Evolutionary conservation across 768 basidiomycete species (phyloP).

Genomic region (Tylopilus sp.): DNA sequence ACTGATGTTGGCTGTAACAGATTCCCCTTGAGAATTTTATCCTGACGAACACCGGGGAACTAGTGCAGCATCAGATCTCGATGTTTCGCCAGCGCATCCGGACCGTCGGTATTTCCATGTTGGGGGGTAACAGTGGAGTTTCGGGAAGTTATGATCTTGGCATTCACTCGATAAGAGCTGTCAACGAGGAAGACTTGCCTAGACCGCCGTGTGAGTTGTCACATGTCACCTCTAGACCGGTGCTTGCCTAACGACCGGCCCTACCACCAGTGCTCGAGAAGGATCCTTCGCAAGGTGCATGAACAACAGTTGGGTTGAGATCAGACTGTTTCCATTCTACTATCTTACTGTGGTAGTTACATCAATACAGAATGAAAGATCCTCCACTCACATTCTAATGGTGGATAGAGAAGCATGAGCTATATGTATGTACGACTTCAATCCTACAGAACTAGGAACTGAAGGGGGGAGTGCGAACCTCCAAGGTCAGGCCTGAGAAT

Average conservation of each 20-base stretch:
- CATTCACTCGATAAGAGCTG: conserved; percentile 76
- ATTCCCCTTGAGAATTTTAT: conserved; percentile 80
- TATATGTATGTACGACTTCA: conserved; percentile 29
- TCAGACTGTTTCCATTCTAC: neutral
- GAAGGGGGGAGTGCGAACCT: conserved; percentile 1
- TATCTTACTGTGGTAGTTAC: neutral
- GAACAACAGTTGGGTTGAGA: conserved; percentile 1
- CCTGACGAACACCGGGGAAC: conserved; percentile 68
- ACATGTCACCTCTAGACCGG: neutral
- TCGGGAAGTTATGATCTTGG: conserved; percentile 80
- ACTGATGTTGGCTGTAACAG: conserved; percentile 46
- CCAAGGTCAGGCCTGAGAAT: too few species aligned
- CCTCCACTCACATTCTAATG: conserved; percentile 2
- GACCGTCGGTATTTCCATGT: conserved; percentile 81
- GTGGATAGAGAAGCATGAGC: conserved; percentile 13
- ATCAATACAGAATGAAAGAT: conserved; percentile 1
- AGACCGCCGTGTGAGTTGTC: conserved; percentile 27
- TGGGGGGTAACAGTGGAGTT: conserved; percentile 78
- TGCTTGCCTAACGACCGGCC: neutral
- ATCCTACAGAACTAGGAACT: conserved; percentile 6
- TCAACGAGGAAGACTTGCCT: conserved; percentile 66
- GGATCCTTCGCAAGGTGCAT: conserved; percentile 24
- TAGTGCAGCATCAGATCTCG: conserved; percentile 63
- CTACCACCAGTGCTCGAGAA: conserved; percentile 22
- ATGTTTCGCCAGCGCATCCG: conserved; percentile 77